phyloP scores from a whole-genome alignment of 805 yeast genomes.

The Candida incommunis region DNA sequence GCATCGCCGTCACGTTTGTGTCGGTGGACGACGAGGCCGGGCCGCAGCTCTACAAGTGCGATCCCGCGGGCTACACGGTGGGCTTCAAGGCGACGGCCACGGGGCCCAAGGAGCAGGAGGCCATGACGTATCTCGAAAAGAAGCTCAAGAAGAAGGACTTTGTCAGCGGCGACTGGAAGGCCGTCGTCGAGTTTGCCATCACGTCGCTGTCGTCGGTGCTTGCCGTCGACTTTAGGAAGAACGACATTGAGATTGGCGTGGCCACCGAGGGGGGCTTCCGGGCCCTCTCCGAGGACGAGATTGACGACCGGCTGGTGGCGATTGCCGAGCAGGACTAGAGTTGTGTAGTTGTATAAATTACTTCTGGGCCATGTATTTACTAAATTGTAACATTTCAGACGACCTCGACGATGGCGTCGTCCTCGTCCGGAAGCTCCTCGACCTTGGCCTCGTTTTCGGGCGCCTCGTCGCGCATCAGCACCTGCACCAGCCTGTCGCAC shows the following conservation, averaged over 20 bases:
- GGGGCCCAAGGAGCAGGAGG: slow-evolving; percentile 96
- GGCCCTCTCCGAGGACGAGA: slow-evolving; percentile 66
- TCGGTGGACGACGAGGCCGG: slow-evolving; percentile 84
- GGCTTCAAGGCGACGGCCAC: slow-evolving; percentile 88
- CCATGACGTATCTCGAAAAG: slow-evolving; percentile 79
- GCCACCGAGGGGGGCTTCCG: slow-evolving; percentile 63
- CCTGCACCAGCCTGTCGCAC: slow-evolving; percentile 75
- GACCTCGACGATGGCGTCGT: slow-evolving; percentile 36
- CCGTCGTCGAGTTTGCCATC: slow-evolving; percentile 81
- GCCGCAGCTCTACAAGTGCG: slow-evolving; percentile 81
- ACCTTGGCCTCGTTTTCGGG: slow-evolving; percentile 17
- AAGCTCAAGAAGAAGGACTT: slow-evolving; percentile 61
- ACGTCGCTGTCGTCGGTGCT: slow-evolving; percentile 72
- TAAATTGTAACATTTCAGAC: not conserved
- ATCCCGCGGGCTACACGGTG: slow-evolving; percentile 93
- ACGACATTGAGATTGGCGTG: slow-evolving; percentile 86
- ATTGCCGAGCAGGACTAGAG: slow-evolving; percentile 91
- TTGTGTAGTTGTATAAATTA: no score
- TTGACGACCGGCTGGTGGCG: slow-evolving; percentile 84
- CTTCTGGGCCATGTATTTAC: slow-evolving; percentile 15
- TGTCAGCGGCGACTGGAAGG: slow-evolving; percentile 74
- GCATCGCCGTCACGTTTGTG: slow-evolving; percentile 81
- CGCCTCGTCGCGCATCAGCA: slow-evolving; percentile 80
- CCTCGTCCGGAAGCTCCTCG: slow-evolving; percentile 9
- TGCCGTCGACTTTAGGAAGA: slow-evolving; percentile 86